Conservation (phyloP, 371 early-diverging fungal genomes). For the Cokeromyces recurvatus region DNA sequence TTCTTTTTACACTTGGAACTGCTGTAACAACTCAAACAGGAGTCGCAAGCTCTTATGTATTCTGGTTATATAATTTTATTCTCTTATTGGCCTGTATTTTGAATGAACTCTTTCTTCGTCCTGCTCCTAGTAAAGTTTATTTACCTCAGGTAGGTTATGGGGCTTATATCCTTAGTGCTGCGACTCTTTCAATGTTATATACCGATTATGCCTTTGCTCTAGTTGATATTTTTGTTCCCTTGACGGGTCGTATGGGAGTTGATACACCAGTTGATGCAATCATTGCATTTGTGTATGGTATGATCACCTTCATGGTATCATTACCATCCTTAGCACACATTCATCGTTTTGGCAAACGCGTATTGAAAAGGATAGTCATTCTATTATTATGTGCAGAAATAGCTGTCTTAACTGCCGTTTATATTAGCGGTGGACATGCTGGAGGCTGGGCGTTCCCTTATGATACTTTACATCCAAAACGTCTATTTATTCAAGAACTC, state of each 20-base stretch:
- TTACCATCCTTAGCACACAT: slow-evolving; percentile 52
- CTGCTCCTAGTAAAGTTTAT: slow-evolving; percentile 14
- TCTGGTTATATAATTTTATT: slow-evolving; percentile 34
- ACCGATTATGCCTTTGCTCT: slow-evolving; percentile 46
- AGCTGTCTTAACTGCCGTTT: slow-evolving; percentile 36
- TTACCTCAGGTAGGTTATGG: slow-evolving; percentile 21
- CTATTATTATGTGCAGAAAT: slow-evolving; percentile 30
- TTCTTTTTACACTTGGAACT: slow-evolving; percentile 33
- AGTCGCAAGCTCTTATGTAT: slow-evolving; percentile 50
- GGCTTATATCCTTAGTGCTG: slow-evolving; percentile 40
- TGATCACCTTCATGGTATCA: slow-evolving; percentile 44
- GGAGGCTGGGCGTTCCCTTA: slow-evolving; percentile 50
- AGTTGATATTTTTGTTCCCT: slow-evolving; percentile 68
- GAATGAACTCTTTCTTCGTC: slow-evolving; percentile 30
- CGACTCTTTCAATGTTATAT: slow-evolving; percentile 42
- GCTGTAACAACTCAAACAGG: slow-evolving; percentile 37
- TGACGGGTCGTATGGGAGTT: slow-evolving; percentile 71
- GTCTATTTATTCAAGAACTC: slow-evolving; percentile 58
- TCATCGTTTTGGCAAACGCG: slow-evolving; percentile 48
- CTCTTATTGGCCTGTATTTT: slow-evolving; percentile 18
- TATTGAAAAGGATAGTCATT: slow-evolving; percentile 34
- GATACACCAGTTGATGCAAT: slow-evolving; percentile 68
- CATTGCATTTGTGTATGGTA: slow-evolving; percentile 57
- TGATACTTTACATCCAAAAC: slow-evolving; percentile 66
- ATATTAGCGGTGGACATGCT: slow-evolving; percentile 24